Conservation (phyloP, 305 asterid genomes). For the Fraxinus dipetala region DNA sequence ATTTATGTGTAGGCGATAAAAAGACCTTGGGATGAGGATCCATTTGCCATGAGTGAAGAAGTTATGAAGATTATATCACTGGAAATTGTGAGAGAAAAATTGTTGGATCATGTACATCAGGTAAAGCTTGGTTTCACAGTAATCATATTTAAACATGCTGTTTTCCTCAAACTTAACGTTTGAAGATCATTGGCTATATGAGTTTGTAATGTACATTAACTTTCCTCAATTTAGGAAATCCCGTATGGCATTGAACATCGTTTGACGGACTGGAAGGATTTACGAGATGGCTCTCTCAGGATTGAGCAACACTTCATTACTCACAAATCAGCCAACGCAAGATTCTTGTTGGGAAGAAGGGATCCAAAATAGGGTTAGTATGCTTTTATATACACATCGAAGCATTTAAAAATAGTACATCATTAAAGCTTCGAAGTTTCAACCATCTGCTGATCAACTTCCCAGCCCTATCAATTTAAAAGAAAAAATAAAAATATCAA, state of each 20-base stretch:
- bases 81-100: constrained; percentile 80
- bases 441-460: not conserved
- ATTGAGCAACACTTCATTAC: constrained; percentile 96
- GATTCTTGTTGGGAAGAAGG: constrained; percentile 83
- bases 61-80: constrained; percentile 85
- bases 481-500: not conserved
- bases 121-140: constrained; percentile 29
- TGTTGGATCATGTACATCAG: constrained; percentile 86
- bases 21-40: constrained; percentile 97
- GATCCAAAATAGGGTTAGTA: constrained; percentile 77
- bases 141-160: not conserved
- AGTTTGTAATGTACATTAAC: constrained; percentile 2
- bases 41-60: constrained; percentile 78
- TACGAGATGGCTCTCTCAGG: constrained; percentile 79
- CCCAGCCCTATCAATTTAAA: not conserved
- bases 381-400: not conserved
- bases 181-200: constrained; percentile 3
- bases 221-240: constrained; percentile 54
- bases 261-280: constrained; percentile 84
- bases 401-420: not conserved
- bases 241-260: constrained; percentile 88
- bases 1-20: constrained; percentile 54
- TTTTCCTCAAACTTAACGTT: not conserved
- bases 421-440: not conserved
- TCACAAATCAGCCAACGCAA: constrained; percentile 82